These are phyloP conservation scores for Nowakowskiella sp. DNA, from an alignment of 192 early-diverging fungal genomes.

Conservation along the genomic window DNA sequence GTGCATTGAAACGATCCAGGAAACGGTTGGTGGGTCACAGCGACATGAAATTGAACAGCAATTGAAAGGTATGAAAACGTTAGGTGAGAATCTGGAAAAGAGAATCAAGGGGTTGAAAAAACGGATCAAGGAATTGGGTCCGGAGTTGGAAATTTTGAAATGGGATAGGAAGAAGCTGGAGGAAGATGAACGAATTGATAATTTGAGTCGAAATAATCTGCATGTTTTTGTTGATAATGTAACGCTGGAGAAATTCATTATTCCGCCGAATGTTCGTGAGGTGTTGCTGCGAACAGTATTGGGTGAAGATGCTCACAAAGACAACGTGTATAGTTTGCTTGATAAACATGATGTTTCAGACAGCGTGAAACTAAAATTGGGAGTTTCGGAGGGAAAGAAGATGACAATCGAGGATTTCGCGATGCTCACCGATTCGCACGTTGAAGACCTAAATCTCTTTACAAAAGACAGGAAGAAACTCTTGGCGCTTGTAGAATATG, in stretches of 20 bases:
- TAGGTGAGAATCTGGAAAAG: constrained; percentile 16
- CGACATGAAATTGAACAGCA: constrained; percentile 25
- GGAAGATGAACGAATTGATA: constrained; percentile 14
- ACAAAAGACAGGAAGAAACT: constrained; percentile 39
- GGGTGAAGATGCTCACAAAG: constrained; percentile 27
- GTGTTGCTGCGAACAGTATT: constrained; percentile 32
- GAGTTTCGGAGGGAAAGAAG: constrained; percentile 6
- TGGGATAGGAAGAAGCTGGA: constrained; percentile 37
- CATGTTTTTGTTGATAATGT: constrained; percentile 29
- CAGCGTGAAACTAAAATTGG: constrained; percentile 26
- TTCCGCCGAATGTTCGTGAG: constrained; percentile 20
- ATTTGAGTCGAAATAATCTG: constrained; percentile 15
- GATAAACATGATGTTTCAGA: constrained; percentile 38
- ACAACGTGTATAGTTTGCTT: constrained; percentile 28
- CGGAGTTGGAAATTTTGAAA: constrained; percentile 18
- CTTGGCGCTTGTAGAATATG: constrained; percentile 41
- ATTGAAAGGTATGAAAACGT: constrained; percentile 17
- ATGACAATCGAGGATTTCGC: constrained; percentile 37
- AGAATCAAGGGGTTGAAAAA: constrained; percentile 22
- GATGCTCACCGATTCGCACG: constrained; percentile 32
- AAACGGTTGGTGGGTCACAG: constrained; percentile 26
- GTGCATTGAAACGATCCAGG: constrained; percentile 40
- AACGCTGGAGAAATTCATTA: constrained; percentile 28
- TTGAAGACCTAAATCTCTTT: constrained; percentile 17
- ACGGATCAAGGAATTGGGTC: constrained; percentile 29